Base-by-base conservation (phyloP, 192 early-diverging fungal genomes). In the Backusella parvicylindrica region DNA sequence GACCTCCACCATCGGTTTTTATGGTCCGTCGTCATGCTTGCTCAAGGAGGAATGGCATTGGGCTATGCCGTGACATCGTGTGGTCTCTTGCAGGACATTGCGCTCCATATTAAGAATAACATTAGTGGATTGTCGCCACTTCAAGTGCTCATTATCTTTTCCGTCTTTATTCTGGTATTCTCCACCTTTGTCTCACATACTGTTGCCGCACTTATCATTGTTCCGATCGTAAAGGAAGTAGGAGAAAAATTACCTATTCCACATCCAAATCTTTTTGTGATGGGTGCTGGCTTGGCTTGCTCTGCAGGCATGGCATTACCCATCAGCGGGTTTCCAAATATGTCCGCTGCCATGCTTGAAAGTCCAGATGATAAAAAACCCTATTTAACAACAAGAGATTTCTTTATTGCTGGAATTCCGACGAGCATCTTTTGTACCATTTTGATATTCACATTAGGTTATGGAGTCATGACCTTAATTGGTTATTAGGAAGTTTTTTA, bases 131-230 rank as follows among this genome's bases (percentile, higher is more conserved):
- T 92, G 32, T 81, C 87, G 3, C 40, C 84, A 66, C 88, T 88
- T 77, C 77, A 78, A 9, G 86, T 89, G 63, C 67, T 91, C 30
- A 49, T 84, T 36, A 77, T 92, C 50, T 89, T 93, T 67, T 81
- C 86, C 30, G 77, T 77, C 1, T 77, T 92, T 64, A 90, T 92
- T 11, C 64, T 90, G 31, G 86, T 92, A 16, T 87, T 91, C 71
- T 89, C 92, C 6, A 89, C 86, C 13, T 93, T 93, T 78, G 89
- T 93, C 32, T 88, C 86, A 7, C 92, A 93, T 74, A 93, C 92
- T 0, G 92, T 93, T 26, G 92, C 89, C 0, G 92, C 92, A 2
- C 80, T 93, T 63, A 93, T 93, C 69, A 89, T 93, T n/a, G 73
- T 93, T 64, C 90, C 90, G 6, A 90, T 93, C 43, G 88, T 93